Evolutionary conservation across 1,284 basidiomycete species (phyloP), one percentile per base, ranked within the genome.

Genomic region (Pseudozyma hubeiensis): DNA sequence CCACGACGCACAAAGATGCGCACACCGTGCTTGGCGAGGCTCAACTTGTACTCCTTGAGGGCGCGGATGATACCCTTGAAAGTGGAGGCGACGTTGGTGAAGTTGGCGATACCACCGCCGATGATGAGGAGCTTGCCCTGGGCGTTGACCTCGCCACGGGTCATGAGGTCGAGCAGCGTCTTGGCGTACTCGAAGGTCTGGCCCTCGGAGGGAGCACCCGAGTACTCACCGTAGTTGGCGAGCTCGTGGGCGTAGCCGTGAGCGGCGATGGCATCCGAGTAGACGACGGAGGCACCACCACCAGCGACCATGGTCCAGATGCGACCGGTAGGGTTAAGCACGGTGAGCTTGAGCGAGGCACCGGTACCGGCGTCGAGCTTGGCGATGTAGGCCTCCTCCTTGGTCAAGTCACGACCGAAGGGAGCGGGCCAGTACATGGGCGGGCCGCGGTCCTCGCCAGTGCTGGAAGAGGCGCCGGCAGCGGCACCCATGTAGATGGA

Each of bases 281-380:
- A 86, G 57, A 94, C 92, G 81, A 94, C 93, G 45, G 89, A 90
- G 48, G 87, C 87, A 84, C 87, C 87, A 79, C 87, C 89, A 86
- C 96, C 97, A 63, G 97, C 96, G 68, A 99, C 96, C 96, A 99
- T 99, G 76, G 96, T 99, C 96, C 96, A 99, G 80, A 99, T 91
- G 73, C 95, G 92, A 77, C 96, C 97, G 83, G 92, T 90, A 55
- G 93, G 86, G 86, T 99, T 98, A 81, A 99, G 88, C 56, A 99
- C 96, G 60, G 96, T 99, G 55, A 99, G 89, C 86, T 99, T 99
- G 85, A 99, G 91, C 30, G 94, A 97, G 76, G 97, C 95, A 88
- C 96, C 96, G 46, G 96, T 99, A 44, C 93, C 95, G 16, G 90
- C 92, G 80, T 99, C 96, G 73, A 99, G 90, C 86, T 97, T 97